A percentile compares a stretch with the other conserved stretches of the same genome.
Conservation (phyloP, 2,329 filamentous ascomycete genomes). For the Zymoseptoria crescenta region DNA sequence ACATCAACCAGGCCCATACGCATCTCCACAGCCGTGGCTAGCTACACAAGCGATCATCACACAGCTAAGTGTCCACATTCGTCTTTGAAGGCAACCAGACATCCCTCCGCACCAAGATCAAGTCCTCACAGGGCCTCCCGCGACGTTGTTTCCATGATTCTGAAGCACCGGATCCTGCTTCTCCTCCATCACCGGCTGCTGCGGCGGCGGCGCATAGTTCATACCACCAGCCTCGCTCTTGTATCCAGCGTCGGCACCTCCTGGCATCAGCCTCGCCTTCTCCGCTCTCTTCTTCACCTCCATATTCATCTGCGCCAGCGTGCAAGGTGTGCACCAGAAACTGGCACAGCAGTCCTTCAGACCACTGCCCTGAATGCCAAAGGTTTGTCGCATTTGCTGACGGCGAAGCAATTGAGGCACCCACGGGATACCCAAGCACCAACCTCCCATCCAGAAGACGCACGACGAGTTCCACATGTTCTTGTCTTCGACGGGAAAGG, state of each 20-base stretch:
- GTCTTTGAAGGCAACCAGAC: not conserved
- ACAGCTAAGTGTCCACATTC: not conserved
- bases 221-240: not conserved
- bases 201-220: not conserved
- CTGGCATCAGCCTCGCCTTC: not conserved
- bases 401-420: conserved; percentile 11
- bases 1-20: too few relatives aligned
- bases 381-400: conserved; percentile 8
- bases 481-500: conserved; percentile 5
- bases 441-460: conserved; percentile 1
- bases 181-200: not conserved
- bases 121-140: not conserved
- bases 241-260: not conserved
- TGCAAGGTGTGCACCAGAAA: conserved; percentile 8
- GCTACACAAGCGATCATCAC: not conserved
- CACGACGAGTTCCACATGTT: conserved; percentile 8
- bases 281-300: conserved; percentile 16
- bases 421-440: conserved; percentile 1
- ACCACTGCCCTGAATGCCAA: conserved; percentile 9
- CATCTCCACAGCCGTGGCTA: not conserved
- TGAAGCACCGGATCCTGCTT: not conserved
- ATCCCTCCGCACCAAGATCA: not conserved
- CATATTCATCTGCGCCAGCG: conserved; percentile 15
- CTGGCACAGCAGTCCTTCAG: conserved; percentile 8
- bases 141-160: not conserved